A percentile compares a stretch with the other conserved stretches of the same genome.
phyloP scores from a whole-genome alignment of 2,329 filamentous ascomycete species.

The Didymella sp. region DNA sequence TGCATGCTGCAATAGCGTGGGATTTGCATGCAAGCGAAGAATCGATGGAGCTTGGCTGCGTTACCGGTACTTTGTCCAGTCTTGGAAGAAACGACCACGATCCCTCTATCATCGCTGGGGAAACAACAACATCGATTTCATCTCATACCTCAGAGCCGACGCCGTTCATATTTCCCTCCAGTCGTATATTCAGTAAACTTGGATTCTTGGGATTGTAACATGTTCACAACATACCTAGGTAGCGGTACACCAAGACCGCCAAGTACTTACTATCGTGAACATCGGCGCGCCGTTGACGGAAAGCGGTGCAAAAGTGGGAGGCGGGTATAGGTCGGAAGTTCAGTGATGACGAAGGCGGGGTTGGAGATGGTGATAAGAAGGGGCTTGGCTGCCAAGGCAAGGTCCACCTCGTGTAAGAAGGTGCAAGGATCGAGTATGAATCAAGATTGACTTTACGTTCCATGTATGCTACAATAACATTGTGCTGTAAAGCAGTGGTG shows the following conservation, averaged over 20 bases:
- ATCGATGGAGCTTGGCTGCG: conserved; percentile 10
- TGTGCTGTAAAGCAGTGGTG: conserved; percentile 65
- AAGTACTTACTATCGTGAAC: background rate
- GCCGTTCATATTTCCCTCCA: no score
- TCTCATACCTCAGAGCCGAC: no score
- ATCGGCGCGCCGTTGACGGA: conserved; percentile 4
- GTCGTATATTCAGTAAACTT: no score
- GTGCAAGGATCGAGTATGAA: background rate
- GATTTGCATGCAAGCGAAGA: conserved; percentile 5
- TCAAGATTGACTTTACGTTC: no score
- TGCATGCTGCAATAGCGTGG: background rate
- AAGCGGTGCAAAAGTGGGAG: conserved; percentile 11
- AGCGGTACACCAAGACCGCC: conserved; percentile 7
- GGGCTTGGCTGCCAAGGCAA: conserved; percentile 14
- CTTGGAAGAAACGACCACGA: no score
- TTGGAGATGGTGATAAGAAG: conserved; percentile 1
- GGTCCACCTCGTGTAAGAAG: background rate
- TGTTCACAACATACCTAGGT: no score
- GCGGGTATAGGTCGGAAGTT: conserved; percentile 1
- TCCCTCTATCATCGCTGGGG: no score
- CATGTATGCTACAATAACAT: no score
- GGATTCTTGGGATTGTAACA: no score
- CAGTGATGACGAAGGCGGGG: conserved; percentile 11
- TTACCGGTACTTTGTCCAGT: background rate
- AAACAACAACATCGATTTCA: no score